Base-by-base conservation (phyloP, 306 rosid species). In the Cicer yamashitae region DNA sequence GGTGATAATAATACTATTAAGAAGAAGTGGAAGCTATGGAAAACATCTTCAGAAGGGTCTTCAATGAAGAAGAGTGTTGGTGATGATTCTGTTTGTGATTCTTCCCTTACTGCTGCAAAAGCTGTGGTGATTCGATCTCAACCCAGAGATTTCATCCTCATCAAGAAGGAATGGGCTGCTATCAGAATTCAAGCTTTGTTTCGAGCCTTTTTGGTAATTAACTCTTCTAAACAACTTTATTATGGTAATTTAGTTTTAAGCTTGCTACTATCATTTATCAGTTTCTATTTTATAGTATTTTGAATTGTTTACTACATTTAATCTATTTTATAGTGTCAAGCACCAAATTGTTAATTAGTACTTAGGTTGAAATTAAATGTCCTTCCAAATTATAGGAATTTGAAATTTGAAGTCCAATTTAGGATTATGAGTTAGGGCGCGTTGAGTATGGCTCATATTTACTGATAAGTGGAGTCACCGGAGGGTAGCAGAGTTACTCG, bases 21-120 rank as follows among this genome's bases (percentile, higher is more conserved):
- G 90, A 91, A 86, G 88, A 94, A 90, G 41, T 94, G 99, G 99
- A 90, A 80, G 88, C 75, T 94, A 20, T 94, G 96, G 97, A 85
- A 86, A 76, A 88, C 80, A 37, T 74, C 87, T 40, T 86, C 97
- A 2, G 97, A 90, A 67, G 90, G 83, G 25, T 67, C 85, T 6
- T 63, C 87, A 6, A 48, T 50, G 79, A 90, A 86, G 75, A 86
- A 76, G 70, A 72, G 45, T 11, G 79, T 51, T 54, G 77, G 50
- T 8, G 73, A 40, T 9, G 70, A 10, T 62, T 70, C 67, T 2
- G 82, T 69, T 7, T 67, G 70, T n/a, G 79, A 77, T 22, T 80
- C 85, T 39, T 82, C 87, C 1, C 76, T 87, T 47, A 82, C 80
- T 62, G 82, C 83, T 10, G 97, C 96, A 12, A 82, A 90, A 84